A percentile compares a stretch with the other conserved stretches of the same genome.
Conservation (phyloP, 192 early-diverging fungal species). For the Pilobolus umbonatus region DNA sequence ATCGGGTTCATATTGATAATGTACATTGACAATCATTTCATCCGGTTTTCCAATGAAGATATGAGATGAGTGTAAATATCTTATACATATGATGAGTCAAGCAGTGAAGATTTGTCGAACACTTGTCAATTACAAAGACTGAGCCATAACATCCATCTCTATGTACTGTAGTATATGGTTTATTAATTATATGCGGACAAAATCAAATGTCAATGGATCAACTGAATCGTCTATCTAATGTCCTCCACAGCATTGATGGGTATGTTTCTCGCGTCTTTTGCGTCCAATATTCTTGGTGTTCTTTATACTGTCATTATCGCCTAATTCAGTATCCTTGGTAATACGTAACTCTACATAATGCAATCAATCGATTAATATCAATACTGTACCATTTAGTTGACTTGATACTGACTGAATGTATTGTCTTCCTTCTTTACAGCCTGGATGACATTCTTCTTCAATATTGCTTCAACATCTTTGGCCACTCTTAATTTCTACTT, state of each 20-base stretch:
- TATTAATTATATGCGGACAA: too few species aligned
- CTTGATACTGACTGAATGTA: constrained; percentile 8
- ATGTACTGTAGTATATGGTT: too few species aligned
- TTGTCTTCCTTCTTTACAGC: constrained; percentile 19
- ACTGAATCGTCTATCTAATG: too few species aligned
- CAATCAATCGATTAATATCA: background rate
- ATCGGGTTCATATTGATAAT: too few species aligned
- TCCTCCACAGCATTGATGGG: constrained; percentile 18
- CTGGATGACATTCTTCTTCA: constrained; percentile 27
- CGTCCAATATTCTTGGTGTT: constrained; percentile 24
- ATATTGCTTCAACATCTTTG: constrained; percentile 20
- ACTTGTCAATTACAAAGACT: too few species aligned
- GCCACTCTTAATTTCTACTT: constrained; percentile 27
- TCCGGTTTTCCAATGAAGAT: too few species aligned
- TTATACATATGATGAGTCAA: too few species aligned
- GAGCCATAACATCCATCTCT: too few species aligned
- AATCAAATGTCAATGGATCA: too few species aligned
- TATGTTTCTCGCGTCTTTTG: constrained; percentile 11
- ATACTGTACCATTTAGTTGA: background rate
- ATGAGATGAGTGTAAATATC: too few species aligned
- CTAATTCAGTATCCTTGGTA: constrained; percentile 30
- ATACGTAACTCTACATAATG: constrained; percentile 19
- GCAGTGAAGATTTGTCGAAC: too few species aligned
- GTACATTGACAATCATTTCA: too few species aligned
- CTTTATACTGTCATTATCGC: constrained; percentile 33